phyloP scores from a whole-genome alignment of 2,329 filamentous ascomycete species.

The Monosporascus sp. region DNA sequence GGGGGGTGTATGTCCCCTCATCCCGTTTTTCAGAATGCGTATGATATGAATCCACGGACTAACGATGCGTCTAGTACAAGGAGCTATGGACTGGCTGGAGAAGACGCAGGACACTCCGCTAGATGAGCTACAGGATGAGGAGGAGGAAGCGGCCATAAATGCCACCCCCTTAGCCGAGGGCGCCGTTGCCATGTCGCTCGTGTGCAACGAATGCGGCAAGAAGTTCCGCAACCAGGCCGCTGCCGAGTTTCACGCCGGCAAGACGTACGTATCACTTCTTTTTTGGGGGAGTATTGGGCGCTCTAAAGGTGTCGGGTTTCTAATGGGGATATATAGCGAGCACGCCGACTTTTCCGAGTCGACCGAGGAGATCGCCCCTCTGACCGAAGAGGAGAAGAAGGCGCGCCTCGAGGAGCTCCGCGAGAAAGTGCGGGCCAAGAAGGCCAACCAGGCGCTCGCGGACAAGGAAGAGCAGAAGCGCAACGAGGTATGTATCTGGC shows the following conservation, averaged over 20 bases:
- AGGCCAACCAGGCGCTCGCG: constrained; percentile 58
- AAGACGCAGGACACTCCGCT: constrained; percentile 82
- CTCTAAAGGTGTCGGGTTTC: neutral
- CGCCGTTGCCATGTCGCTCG: constrained; percentile 69
- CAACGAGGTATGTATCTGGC: constrained; percentile 61
- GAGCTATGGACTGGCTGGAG: constrained; percentile 91
- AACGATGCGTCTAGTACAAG: constrained; percentile 57
- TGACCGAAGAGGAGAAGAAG: constrained; percentile 89
- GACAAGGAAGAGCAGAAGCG: constrained; percentile 79
- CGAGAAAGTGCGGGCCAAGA: constrained; percentile 67
- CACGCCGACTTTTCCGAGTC: constrained; percentile 92
- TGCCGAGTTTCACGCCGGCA: constrained; percentile 85
- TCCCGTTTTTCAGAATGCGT: neutral
- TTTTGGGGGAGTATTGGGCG: too few species aligned
- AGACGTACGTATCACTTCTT: constrained; percentile 52
- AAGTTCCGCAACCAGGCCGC: constrained; percentile 76
- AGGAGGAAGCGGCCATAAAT: constrained; percentile 46
- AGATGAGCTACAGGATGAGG: constrained; percentile 65
- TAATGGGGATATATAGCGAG: constrained; percentile 43
- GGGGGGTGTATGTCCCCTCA: constrained; percentile 61
- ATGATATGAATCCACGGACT: neutral
- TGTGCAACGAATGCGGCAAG: constrained; percentile 95
- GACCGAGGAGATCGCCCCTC: constrained; percentile 81
- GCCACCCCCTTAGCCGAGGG: constrained; percentile 63
- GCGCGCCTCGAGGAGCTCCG: constrained; percentile 71